These are phyloP conservation scores for Teratosphaeria viscida DNA, from an alignment of 2,329 filamentous ascomycete genomes.

Conservation along the genomic window DNA sequence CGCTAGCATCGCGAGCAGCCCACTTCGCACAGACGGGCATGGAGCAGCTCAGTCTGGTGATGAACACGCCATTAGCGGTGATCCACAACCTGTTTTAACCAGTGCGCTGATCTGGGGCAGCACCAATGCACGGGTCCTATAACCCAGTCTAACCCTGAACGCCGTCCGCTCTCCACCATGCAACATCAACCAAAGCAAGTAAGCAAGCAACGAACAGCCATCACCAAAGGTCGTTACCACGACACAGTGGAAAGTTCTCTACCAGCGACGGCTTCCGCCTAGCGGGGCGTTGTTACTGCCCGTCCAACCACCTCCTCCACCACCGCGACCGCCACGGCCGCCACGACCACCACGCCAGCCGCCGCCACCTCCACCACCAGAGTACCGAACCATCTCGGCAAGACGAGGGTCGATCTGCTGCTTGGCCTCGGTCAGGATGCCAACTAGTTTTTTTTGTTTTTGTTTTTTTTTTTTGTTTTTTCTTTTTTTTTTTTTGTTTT, in stretches of 20 bases:
- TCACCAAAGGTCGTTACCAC: not conserved
- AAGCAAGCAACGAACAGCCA: not conserved
- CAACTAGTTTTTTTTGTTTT: too few species aligned
- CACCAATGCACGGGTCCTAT: not conserved
- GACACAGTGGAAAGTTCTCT: not conserved
- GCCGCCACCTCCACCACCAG: constrained; percentile 69
- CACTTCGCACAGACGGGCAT: constrained; percentile 10
- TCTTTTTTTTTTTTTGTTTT: too few species aligned
- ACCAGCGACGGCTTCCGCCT: constrained; percentile 49
- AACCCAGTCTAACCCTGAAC: constrained; percentile 1
- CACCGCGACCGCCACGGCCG: constrained; percentile 45
- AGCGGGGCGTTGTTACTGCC: constrained; percentile 49
- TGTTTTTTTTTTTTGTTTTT: too few species aligned
- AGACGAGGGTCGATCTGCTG: constrained; percentile 96
- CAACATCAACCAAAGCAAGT: not conserved
- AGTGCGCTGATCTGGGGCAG: not conserved
- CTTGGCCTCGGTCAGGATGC: constrained; percentile 89
- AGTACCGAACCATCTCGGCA: constrained; percentile 88
- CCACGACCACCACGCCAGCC: constrained; percentile 54
- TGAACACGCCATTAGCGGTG: not conserved
- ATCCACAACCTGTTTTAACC: not conserved
- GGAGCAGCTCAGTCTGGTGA: constrained; percentile 3
- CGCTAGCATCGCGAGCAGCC: not conserved
- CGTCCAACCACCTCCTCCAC: constrained; percentile 36
- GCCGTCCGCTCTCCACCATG: not conserved